Base-by-base conservation (phyloP, 2,329 filamentous ascomycete species). In the Aureobasidium pullulans region DNA sequence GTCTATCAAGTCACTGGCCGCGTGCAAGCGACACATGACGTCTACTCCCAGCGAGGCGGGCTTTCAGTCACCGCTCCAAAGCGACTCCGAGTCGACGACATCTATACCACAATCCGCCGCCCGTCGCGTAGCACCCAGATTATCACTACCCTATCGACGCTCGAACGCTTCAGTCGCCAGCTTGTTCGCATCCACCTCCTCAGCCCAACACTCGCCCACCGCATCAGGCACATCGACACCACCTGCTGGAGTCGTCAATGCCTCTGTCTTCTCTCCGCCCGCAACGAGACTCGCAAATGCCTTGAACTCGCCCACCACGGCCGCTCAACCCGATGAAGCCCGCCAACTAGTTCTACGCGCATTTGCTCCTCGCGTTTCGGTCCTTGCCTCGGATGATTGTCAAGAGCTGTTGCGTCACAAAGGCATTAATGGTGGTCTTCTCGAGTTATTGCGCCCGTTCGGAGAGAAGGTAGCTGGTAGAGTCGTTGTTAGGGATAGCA, bases 381-480 rank as follows among this genome's bases (percentile, higher is more conserved):
- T 99, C 31, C 87, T 92, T 66, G 84, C 90, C n/a, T 96, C 93
- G 13, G 77, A 82, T 15, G 93, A 97, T 69, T 94, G 90, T 0
- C 88, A 96, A 69, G 82, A 86, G 60, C 75, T 99, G 61, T 81
- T 91, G 58, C 81, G 79, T 61, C 85, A 88, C 64, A 99, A 99
- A 74, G 95, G 95, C 0, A 89, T 97, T 65, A 78, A 84, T 40
- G 81, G 85, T 46, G 92, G 93, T 0, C 79, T 99, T 50, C 86
- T 91, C 78, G 89, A 96, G 72, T 77, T 99, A 28, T 76, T 99
- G 59, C 81, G 93, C 53, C 93, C 94, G 0, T 99, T 96, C 75
- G 94, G 94, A 32, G 94, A 99, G 74, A 83, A 81, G 15, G 82
- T 97, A 0, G 84, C 87, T 52, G 94, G 94, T 32, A 96, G 94